Evolutionary conservation across 768 basidiomycete species (phyloP).

Genomic region (Gymnopilus junonius): DNA sequence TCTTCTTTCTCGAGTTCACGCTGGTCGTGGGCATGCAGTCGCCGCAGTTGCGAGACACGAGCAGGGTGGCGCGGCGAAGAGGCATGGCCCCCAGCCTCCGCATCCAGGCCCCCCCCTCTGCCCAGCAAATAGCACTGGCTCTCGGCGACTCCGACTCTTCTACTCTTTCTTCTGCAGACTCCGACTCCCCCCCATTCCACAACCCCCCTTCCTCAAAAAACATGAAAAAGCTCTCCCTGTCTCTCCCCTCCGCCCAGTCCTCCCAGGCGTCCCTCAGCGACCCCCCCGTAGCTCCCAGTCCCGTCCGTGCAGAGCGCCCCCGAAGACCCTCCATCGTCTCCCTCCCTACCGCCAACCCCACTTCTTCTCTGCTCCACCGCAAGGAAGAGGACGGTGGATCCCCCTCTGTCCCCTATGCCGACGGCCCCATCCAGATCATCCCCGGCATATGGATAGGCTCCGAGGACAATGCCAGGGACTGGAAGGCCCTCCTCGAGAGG

Average conservation of each 20-base stretch:
- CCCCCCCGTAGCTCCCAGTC: conserved; percentile 38
- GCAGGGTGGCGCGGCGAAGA: conserved; percentile 49
- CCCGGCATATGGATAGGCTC: conserved; percentile 90
- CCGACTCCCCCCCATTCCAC: conserved; percentile 51
- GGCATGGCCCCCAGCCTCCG: conserved; percentile 60
- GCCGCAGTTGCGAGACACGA: conserved; percentile 25
- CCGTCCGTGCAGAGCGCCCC: conserved; percentile 41
- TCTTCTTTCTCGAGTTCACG: too few relatives aligned
- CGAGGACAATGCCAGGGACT: conserved; percentile 90
- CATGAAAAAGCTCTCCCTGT: conserved; percentile 78
- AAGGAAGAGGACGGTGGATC: conserved; percentile 65
- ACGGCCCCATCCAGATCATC: conserved; percentile 84
- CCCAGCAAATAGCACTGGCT: conserved; percentile 54
- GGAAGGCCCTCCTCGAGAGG: conserved; percentile 67
- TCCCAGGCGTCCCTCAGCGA: conserved; percentile 51
- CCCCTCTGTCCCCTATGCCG: conserved; percentile 69
- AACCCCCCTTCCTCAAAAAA: conserved; percentile 58
- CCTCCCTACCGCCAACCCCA: conserved; percentile 58
- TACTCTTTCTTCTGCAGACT: conserved; percentile 57
- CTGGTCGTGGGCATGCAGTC: conserved; percentile 42
- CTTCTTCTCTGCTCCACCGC: conserved; percentile 59
- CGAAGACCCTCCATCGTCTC: conserved; percentile 77
- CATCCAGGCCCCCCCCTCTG: conserved; percentile 57
- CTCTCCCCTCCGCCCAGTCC: conserved; percentile 63
- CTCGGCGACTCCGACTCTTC: conserved; percentile 52